These are phyloP conservation scores for Talaromyces ruber DNA, from an alignment of 495 filamentous ascomycete species.

Conservation along the genomic window DNA sequence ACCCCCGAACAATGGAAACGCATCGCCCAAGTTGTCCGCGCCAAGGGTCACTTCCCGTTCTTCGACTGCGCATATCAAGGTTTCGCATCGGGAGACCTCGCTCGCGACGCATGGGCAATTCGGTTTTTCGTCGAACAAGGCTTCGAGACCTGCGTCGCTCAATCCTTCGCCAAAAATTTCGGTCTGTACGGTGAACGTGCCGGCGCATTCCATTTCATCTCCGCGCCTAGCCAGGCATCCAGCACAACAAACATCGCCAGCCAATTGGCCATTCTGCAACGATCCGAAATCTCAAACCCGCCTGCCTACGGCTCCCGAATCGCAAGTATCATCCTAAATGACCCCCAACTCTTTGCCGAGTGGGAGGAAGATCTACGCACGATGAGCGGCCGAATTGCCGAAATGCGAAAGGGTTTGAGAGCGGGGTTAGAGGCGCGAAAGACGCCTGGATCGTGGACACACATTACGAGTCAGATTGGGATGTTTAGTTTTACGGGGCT, in stretches of 20 bases:
- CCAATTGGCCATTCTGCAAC: slow-evolving; percentile 90
- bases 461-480: slow-evolving; percentile 97
- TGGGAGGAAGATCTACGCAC: slow-evolving; percentile 90
- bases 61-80: slow-evolving; percentile 98
- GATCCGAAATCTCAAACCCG: slow-evolving; percentile 94
- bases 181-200: slow-evolving; percentile 95
- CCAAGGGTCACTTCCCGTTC: slow-evolving; percentile 88
- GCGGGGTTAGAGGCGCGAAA: slow-evolving; percentile 65
- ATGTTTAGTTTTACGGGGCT: slow-evolving; percentile 99
- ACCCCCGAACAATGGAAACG: slow-evolving; percentile 91
- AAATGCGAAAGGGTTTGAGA: slow-evolving; percentile 73
- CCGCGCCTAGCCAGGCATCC: slow-evolving; percentile 60
- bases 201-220: slow-evolving; percentile 93
- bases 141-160: slow-evolving; percentile 91
- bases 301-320: slow-evolving; percentile 90
- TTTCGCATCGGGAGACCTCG: slow-evolving; percentile 87
- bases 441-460: slow-evolving; percentile 88
- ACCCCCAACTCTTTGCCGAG: slow-evolving; percentile 71
- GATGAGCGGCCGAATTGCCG: slow-evolving; percentile 90
- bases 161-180: slow-evolving; percentile 99
- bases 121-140: slow-evolving; percentile 89
- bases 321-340: slow-evolving; percentile 75
- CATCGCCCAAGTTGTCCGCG: slow-evolving; percentile 64
- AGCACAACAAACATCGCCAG: slow-evolving; percentile 58
- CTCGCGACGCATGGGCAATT: slow-evolving; percentile 79